Base-by-base conservation (phyloP, 371 early-diverging fungal genomes). In the Mortierella sp. region DNA sequence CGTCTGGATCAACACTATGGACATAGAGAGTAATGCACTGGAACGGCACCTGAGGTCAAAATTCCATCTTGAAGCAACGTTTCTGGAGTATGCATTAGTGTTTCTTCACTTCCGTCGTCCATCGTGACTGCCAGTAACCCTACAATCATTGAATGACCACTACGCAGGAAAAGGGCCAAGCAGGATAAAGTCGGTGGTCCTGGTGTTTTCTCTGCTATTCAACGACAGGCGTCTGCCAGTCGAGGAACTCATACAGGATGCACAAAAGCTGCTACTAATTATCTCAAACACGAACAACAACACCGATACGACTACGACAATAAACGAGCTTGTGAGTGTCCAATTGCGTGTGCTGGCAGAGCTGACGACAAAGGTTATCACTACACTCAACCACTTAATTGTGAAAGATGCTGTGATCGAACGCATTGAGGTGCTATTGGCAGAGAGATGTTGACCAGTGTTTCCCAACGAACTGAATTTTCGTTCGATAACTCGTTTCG, bases 41-140 rank as follows among this genome's bases (percentile, higher is more conserved):
- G 50, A 6, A 50, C 21, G 50, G 50, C 50, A 50, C 21, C 14
- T n/a, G 21, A 3, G 66, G 29, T 65, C 65, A 47, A 65, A 57
- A 65, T 65, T 57, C 58, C 50, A 65, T 65, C 28, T 57, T 30
- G 65, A 65, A 50, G 65, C 57, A 21, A 37, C 58, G 19, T 57
- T 18, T 18, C 25, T 57, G 37, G 43, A 28, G 18, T 57, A 18
- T 30, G 58, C 58, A 30, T n/a, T 28, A 65, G 66, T 65, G 37
- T 51, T 58, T 58, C 58, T 58, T 46, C 66, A 58, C 66, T 65
- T 65, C 50, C 66, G 66, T 28, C 51, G 57, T 30, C 59, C 66
- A 48, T 50, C 59, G 57, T 65, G 66, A 58, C 59, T 65, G 57
- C 66, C 59, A 50, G 66, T 58, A 51, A 58, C 66, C 21, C 59